phyloP scores from a whole-genome alignment of 75 land plant species.

The Pseudotsuga menziesii region DNA sequence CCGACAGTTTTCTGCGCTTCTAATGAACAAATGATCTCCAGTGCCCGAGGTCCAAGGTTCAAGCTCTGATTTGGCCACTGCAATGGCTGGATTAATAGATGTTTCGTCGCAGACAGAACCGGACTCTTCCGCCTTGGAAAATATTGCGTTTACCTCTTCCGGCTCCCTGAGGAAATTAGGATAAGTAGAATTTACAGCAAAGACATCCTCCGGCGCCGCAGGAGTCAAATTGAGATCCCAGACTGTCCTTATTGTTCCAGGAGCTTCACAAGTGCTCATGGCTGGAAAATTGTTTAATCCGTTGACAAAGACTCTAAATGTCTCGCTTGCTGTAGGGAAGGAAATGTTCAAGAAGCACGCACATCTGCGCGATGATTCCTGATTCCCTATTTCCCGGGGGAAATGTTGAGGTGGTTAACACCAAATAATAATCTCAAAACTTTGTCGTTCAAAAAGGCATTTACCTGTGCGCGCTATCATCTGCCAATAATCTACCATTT shows the following conservation, averaged over 20 bases:
- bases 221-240: slow-evolving; percentile 9
- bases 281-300: background rate
- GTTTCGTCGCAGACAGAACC: slow-evolving; percentile 1
- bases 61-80: background rate
- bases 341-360: too few species aligned
- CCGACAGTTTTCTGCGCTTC: background rate
- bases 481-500: too few species aligned
- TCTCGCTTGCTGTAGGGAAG: too few species aligned
- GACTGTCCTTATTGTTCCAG: background rate
- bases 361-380: too few species aligned
- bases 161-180: background rate
- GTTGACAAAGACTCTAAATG: background rate
- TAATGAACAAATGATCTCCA: background rate
- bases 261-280: background rate
- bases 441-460: too few species aligned
- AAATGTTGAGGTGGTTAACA: too few species aligned
- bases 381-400: too few species aligned
- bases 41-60: background rate
- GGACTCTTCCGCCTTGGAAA: background rate
- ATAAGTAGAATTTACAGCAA: background rate
- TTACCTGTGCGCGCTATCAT: too few species aligned
- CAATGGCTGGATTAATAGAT: background rate
- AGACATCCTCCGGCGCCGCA: background rate
- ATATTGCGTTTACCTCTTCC: background rate
- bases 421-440: too few species aligned